Evolutionary conservation across 2,329 filamentous ascomycete genomes (phyloP).

Genomic region (Colletotrichum zoysiae): DNA sequence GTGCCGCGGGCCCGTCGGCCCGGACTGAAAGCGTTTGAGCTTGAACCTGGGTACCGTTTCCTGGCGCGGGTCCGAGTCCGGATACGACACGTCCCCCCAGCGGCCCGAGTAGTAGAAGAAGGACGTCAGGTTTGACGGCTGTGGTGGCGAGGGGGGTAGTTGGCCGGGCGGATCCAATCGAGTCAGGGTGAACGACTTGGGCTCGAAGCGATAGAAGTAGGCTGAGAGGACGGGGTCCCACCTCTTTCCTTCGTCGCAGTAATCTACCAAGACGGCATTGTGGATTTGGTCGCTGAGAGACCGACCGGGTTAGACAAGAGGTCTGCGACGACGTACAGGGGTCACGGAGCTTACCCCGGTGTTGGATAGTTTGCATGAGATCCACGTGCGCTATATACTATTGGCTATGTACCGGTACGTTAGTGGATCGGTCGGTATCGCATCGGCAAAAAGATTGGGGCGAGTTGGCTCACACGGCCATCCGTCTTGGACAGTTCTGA

Average conservation of each 20-base stretch:
- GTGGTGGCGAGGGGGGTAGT: constrained; percentile 5
- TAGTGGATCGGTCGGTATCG: not conserved
- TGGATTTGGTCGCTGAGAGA: constrained; percentile 49
- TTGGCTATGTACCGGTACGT: constrained; percentile 46
- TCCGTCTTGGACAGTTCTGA: constrained; percentile 43
- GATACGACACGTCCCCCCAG: constrained; percentile 52
- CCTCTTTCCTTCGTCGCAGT: constrained; percentile 49
- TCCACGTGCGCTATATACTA: constrained; percentile 51
- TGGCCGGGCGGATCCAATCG: constrained; percentile 26
- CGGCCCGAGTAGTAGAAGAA: constrained; percentile 52
- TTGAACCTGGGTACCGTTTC: constrained; percentile 49
- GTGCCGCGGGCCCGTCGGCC: constrained; percentile 49
- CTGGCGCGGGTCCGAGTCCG: constrained; percentile 50
- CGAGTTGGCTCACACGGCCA: constrained; percentile 44
- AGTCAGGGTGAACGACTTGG: constrained; percentile 44
- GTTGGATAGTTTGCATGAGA: constrained; percentile 52
- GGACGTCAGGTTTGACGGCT: constrained; percentile 48
- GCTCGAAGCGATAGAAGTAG: constrained; percentile 52
- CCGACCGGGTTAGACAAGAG: constrained; percentile 2
- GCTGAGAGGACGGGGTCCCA: constrained; percentile 54
- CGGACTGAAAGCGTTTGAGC: constrained; percentile 49
- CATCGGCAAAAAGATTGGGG: no score
- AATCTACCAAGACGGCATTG: constrained; percentile 50
- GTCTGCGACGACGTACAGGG: rapidly evolving
- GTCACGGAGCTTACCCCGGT: constrained; percentile 45